Conservation (phyloP, 2,329 filamentous ascomycete genomes). For the Tolypocladium tropicale region DNA sequence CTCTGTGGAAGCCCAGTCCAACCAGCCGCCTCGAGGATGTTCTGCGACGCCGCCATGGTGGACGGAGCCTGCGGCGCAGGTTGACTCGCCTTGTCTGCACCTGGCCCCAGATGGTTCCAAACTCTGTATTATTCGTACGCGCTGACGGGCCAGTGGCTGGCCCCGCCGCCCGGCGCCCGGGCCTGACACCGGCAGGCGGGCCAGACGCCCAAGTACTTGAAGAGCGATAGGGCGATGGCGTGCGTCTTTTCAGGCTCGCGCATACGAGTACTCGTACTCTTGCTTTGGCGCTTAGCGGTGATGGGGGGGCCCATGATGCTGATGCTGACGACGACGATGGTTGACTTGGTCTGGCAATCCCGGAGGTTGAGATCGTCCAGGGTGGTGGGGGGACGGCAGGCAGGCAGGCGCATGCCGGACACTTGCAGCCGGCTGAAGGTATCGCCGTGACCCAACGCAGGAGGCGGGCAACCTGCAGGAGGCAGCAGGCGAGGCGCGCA, state of each 20-base stretch:
- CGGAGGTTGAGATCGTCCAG: neutral
- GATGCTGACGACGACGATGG: neutral
- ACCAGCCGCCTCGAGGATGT: neutral
- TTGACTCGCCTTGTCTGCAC: neutral
- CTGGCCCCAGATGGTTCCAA: conserved; percentile 4
- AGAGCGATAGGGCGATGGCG: neutral
- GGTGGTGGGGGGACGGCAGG: too few relatives aligned
- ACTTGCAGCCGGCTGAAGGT: neutral
- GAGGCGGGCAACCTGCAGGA: neutral
- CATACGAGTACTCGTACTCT: too few relatives aligned
- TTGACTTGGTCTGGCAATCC: neutral
- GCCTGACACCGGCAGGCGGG: neutral
- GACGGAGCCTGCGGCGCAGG: neutral
- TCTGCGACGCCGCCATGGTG: neutral
- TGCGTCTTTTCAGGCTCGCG: neutral
- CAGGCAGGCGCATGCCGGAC: too few relatives aligned
- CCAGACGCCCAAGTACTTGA: neutral
- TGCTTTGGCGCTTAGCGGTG: neutral
- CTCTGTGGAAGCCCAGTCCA: too few relatives aligned
- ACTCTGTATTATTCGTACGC: conserved; percentile 5
- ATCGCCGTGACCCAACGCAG: neutral
- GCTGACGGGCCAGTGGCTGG: neutral
- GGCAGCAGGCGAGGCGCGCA: too few relatives aligned
- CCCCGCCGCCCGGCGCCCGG: neutral
- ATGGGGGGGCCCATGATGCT: neutral